Conservation (phyloP, 371 early-diverging fungal genomes). For the Mortierella sp. region DNA sequence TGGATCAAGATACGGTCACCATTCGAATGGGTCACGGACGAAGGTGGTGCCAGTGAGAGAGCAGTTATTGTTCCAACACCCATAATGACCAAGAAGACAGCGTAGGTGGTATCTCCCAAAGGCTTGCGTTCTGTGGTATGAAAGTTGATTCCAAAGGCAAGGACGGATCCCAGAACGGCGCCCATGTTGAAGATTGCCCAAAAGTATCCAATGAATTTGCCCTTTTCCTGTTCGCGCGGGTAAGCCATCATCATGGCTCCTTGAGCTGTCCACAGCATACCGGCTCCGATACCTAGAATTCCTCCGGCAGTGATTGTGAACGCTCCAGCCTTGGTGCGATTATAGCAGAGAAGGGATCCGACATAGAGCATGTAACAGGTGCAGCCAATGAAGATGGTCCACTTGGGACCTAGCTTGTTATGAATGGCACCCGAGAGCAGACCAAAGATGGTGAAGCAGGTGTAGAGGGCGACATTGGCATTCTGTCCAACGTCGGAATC, state of each 20-base stretch:
- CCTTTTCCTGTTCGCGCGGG: conserved; percentile 80
- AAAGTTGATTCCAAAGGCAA: conserved; percentile 75
- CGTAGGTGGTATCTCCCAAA: conserved; percentile 60
- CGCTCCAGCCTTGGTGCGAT: conserved; percentile 55
- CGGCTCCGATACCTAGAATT: conserved; percentile 72
- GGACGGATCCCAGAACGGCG: conserved; percentile 73
- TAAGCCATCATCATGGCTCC: conserved; percentile 87
- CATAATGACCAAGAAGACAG: conserved; percentile 75
- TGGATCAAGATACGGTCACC: conserved; percentile 70
- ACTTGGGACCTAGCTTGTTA: conserved; percentile 67
- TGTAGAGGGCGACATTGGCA: conserved; percentile 80
- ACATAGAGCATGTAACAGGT: conserved; percentile 64
- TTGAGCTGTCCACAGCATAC: conserved; percentile 77
- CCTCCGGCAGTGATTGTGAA: conserved; percentile 72
- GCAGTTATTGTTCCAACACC: conserved; percentile 64
- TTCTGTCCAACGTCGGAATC: conserved; percentile 73
- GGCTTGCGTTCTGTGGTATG: conserved; percentile 48
- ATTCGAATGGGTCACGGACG: conserved; percentile 68
- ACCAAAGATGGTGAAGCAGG: conserved; percentile 76
- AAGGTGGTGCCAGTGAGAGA: conserved; percentile 67
- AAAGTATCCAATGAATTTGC: conserved; percentile 80
- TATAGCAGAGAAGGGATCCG: conserved; percentile 65
- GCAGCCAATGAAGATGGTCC: conserved; percentile 64
- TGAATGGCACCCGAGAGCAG: conserved; percentile 71
- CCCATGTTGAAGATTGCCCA: conserved; percentile 83